A percentile compares a stretch with the other conserved stretches of the same genome.
These are phyloP conservation scores for Aspergillus unguis DNA, from an alignment of 2,329 filamentous ascomycete species.

Conservation along the genomic window DNA sequence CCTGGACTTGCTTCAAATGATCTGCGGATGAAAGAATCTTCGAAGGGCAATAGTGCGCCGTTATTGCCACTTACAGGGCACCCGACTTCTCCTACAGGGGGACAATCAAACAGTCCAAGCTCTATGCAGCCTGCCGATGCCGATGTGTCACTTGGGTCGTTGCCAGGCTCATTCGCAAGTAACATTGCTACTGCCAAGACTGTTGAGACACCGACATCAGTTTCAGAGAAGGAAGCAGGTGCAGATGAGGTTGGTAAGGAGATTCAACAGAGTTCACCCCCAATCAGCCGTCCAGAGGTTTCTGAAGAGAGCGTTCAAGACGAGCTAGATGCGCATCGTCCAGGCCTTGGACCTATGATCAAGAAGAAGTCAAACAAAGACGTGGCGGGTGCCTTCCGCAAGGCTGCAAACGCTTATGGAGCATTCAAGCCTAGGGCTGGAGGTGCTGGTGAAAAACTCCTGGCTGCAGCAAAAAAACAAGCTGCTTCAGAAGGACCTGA, in stretches of 20 bases:
- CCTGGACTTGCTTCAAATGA: slow-evolving; percentile 27
- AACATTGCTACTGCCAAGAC: slow-evolving; percentile 12
- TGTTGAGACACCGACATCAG: slow-evolving; percentile 6
- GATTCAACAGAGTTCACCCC: slow-evolving; percentile 10
- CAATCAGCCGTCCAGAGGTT: slow-evolving; percentile 15
- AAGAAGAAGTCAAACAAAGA: slow-evolving; percentile 72
- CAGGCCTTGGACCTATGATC: slow-evolving; percentile 86
- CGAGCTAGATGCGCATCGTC: slow-evolving; percentile 57
- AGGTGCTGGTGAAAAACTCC: slow-evolving; percentile 76
- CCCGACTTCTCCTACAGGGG: slow-evolving; percentile 31
- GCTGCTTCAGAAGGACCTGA: slow-evolving; percentile 69
- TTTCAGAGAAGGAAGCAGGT: slow-evolving; percentile 8
- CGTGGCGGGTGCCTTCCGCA: slow-evolving; percentile 72
- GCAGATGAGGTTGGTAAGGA: slow-evolving; percentile 12
- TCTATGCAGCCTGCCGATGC: slow-evolving; percentile 17
- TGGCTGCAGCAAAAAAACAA: slow-evolving; percentile 54
- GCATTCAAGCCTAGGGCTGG: slow-evolving; percentile 85
- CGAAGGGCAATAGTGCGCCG: slow-evolving; percentile 29
- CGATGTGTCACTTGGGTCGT: slow-evolving; percentile 22
- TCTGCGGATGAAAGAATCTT: slow-evolving; percentile 27
- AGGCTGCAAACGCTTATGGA: slow-evolving; percentile 68
- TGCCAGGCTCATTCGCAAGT: slow-evolving; percentile 19
- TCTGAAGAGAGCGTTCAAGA: slow-evolving; percentile 35
- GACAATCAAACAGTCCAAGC: slow-evolving; percentile 20
- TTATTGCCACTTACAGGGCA: slow-evolving; percentile 32